These are phyloP conservation scores for Phytophthora pseudosyringae DNA, from an alignment of 352 stramenopile genomes.

Conservation along the genomic window DNA sequence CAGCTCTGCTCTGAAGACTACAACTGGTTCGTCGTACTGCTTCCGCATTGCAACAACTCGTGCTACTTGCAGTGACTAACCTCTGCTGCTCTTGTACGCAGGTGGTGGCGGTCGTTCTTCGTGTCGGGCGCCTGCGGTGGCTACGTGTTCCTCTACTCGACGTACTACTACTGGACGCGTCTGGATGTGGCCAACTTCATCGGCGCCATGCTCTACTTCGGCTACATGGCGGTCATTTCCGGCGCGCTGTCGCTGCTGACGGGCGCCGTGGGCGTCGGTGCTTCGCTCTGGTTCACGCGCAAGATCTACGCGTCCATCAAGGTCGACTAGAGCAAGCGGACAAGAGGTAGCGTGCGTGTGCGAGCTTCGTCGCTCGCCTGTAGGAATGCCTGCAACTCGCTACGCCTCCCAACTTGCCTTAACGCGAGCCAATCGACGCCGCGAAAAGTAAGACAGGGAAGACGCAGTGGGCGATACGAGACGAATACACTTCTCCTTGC, in stretches of 20 bases:
- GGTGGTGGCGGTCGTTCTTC: constrained; percentile 99
- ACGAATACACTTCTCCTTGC: constrained; percentile 36
- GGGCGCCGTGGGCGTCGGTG: constrained; percentile 95
- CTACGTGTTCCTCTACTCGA: constrained; percentile 99
- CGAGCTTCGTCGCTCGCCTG: constrained; percentile 12
- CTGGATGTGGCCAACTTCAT: constrained; percentile 96
- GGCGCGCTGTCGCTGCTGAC: constrained; percentile 97
- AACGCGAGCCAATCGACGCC: constrained; percentile 12
- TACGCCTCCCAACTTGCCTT: background rate
- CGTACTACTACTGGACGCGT: constrained; percentile 97
- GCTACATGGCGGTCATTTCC: constrained; percentile 99
- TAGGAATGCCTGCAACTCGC: constrained; percentile 16
- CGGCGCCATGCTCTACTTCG: constrained; percentile 95
- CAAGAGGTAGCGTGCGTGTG: constrained; percentile 9
- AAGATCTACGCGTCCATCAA: constrained; percentile 96
- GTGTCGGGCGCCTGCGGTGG: constrained; percentile 96
- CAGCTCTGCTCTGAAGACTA: constrained; percentile 99
- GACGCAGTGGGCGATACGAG: constrained; percentile 1
- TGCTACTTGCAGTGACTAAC: background rate
- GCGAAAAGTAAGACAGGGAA: constrained; percentile 1
- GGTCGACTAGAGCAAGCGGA: constrained; percentile 42
- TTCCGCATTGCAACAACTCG: background rate
- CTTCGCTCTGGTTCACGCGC: constrained; percentile 98
- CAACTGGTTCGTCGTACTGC: constrained; percentile 93
- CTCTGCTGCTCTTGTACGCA: constrained; percentile 23